Percentiles rank a stretch among this genome's conserved stretches.
These are phyloP conservation scores for Elsinoe australis DNA, from an alignment of 2,329 filamentous ascomycete genomes.

Conservation along the genomic window DNA sequence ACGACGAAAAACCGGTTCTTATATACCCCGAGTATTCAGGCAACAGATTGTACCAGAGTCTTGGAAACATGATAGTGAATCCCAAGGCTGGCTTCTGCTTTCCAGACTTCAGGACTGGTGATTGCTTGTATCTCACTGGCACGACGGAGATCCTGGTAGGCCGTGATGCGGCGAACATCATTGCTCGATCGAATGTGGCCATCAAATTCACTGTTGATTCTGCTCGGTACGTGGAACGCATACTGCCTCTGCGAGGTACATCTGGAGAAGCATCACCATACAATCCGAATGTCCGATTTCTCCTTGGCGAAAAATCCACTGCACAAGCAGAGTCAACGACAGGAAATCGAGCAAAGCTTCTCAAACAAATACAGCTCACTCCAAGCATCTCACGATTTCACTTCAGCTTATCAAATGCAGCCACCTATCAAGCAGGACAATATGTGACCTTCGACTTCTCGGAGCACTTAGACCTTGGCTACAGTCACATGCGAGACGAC, in stretches of 20 bases:
- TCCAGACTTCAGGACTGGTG: constrained; percentile 64
- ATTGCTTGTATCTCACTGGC: constrained; percentile 69
- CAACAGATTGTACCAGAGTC: constrained; percentile 73
- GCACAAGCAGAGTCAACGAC: constrained; percentile 19
- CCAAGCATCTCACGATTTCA: constrained; percentile 60
- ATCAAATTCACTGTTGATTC: constrained; percentile 58
- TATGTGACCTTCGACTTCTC: constrained; percentile 70
- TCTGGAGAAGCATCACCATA: constrained; percentile 62
- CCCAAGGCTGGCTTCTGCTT: constrained; percentile 63
- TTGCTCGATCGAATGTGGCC: constrained; percentile 65
- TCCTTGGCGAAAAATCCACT: constrained; percentile 50
- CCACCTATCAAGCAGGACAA: constrained; percentile 60
- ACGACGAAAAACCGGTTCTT: constrained; percentile 45
- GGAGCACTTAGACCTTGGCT: constrained; percentile 62
- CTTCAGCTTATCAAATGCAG: constrained; percentile 41
- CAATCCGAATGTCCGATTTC: constrained; percentile 63
- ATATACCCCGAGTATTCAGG: constrained; percentile 80
- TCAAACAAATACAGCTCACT: constrained; percentile 53
- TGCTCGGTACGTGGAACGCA: constrained; percentile 54
- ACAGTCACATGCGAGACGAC: constrained; percentile 74
- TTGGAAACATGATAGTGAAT: constrained; percentile 65
- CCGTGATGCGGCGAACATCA: constrained; percentile 50
- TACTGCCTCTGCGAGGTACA: constrained; percentile 60
- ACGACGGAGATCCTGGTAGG: constrained; percentile 59
- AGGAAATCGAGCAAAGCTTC: constrained; percentile 46